Conservation (phyloP, 345 rosid genomes). For the Pistacia integerrima region DNA sequence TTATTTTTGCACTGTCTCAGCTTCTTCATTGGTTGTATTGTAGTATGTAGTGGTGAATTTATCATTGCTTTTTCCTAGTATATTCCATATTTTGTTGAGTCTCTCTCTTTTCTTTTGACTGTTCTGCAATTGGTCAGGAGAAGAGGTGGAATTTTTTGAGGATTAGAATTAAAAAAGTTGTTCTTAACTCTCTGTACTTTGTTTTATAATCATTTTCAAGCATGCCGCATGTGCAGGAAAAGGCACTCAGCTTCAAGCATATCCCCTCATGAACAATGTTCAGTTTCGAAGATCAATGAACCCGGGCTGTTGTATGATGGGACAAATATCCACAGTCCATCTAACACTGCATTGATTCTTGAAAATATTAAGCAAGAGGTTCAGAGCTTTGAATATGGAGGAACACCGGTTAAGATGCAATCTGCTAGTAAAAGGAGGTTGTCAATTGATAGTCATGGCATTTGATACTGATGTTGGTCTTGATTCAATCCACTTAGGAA, state of each 20-base stretch:
- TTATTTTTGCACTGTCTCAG: not conserved
- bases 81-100: not conserved
- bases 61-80: not conserved
- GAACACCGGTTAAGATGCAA: constrained; percentile 39
- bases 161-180: not conserved
- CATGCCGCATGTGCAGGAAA: constrained; percentile 52
- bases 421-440: constrained; percentile 58
- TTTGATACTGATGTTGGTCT: constrained; percentile 44
- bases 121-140: not conserved
- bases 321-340: constrained; percentile 78
- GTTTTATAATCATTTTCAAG: not conserved
- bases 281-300: constrained; percentile 56
- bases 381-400: constrained; percentile 53
- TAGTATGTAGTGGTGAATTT: not conserved
- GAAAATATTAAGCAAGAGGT: constrained; percentile 93
- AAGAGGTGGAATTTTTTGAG: not conserved
- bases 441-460: constrained; percentile 40
- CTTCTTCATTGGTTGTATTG: not conserved
- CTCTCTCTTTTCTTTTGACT: not conserved
- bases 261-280: constrained; percentile 57
- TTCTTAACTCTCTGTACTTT: not conserved
- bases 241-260: constrained; percentile 57
- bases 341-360: constrained; percentile 86
- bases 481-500: constrained; percentile 52
- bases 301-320: constrained; percentile 78